These are phyloP conservation scores for Phyllosticta paracitricarpa DNA, from an alignment of 2,329 filamentous ascomycete species.

Conservation along the genomic window DNA sequence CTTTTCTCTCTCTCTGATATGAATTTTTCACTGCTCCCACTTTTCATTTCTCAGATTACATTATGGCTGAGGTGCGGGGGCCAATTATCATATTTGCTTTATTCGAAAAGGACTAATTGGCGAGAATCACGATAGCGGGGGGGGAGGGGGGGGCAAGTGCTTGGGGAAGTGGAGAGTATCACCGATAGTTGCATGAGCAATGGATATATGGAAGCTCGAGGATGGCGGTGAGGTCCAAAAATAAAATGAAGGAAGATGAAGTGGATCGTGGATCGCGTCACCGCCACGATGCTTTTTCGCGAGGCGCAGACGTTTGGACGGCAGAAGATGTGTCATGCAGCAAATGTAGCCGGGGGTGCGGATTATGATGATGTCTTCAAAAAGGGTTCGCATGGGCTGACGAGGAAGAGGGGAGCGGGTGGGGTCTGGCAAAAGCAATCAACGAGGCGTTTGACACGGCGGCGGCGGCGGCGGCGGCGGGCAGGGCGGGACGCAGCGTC, in stretches of 20 bases:
- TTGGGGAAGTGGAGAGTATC: not conserved
- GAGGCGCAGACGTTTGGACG: not conserved
- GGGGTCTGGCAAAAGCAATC: not conserved
- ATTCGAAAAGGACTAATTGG: not conserved
- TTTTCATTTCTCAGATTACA: slow-evolving; percentile 5
- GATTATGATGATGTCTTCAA: not conserved
- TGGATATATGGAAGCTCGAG: not conserved
- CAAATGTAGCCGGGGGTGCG: not conserved
- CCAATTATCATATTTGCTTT: not conserved
- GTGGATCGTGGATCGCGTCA: not conserved
- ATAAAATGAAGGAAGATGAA: not conserved
- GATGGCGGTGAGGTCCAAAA: not conserved
- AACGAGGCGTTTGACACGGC: not conserved
- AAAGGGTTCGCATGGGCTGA: not conserved
- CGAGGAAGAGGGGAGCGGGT: not conserved
- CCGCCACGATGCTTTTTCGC: not conserved
- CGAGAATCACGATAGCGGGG: not conserved
- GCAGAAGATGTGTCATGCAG: not conserved
- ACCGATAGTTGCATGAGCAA: not conserved
- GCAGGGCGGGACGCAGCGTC: not conserved
- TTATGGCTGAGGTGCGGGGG: not conserved
- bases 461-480: no score
- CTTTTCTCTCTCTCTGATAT: not conserved
- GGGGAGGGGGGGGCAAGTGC: not conserved
- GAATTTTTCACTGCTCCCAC: slow-evolving; percentile 7